Evolutionary conservation across 1,284 basidiomycete genomes (phyloP).

Genomic region (Ganoderma meredithae): DNA sequence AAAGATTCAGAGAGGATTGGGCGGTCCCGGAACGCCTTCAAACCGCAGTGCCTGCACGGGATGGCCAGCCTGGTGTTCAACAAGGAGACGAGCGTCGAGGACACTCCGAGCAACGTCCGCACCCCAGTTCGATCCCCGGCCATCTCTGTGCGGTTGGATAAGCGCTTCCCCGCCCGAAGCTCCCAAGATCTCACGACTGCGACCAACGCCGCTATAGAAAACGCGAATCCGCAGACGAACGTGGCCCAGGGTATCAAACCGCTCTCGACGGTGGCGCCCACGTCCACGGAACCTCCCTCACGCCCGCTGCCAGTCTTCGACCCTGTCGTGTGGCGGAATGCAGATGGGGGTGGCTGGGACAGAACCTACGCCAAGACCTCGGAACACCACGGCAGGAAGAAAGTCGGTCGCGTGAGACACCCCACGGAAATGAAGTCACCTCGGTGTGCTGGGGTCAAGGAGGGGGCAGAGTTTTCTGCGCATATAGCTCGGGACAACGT

Average conservation of each 20-base stretch:
- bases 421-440: slow-evolving; percentile 4
- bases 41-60: too few relatives aligned
- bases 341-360: background rate
- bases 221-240: too few relatives aligned
- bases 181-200: background rate
- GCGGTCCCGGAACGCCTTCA: too few relatives aligned
- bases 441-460: background rate
- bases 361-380: background rate
- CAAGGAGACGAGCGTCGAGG: background rate
- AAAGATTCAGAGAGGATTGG: too few relatives aligned
- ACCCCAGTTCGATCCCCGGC: too few relatives aligned
- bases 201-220: background rate
- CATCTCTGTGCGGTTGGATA: background rate
- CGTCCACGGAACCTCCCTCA: too few relatives aligned
- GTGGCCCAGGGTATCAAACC: too few relatives aligned
- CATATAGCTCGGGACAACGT: background rate
- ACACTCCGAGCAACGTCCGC: background rate
- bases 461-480: background rate
- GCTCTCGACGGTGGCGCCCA: too few relatives aligned
- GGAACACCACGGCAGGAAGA: background rate
- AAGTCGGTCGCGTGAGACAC: background rate
- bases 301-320: too few relatives aligned
- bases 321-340: background rate
- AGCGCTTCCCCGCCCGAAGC: background rate
- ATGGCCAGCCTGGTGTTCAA: background rate